These are phyloP conservation scores for Hypoxylon perforatum DNA, from an alignment of 495 filamentous ascomycete species.

Conservation along the genomic window DNA sequence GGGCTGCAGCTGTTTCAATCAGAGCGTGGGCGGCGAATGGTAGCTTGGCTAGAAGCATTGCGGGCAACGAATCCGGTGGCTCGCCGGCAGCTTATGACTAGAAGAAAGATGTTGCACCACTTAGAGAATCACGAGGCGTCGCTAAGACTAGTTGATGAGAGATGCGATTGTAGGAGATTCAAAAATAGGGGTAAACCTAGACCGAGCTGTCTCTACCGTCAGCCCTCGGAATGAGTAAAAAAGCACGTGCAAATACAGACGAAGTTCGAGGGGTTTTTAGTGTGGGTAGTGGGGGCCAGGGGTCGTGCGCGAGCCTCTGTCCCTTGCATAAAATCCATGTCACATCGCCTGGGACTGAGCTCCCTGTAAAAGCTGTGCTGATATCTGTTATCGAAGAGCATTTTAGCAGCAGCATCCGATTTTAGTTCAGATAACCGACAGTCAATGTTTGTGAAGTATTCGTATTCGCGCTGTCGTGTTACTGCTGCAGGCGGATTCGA, in stretches of 20 bases:
- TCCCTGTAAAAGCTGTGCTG: not conserved
- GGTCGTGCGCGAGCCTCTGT: not conserved
- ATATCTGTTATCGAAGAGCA: no score
- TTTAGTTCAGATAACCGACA: no score
- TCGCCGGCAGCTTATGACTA: not conserved
- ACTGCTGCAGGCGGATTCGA: not conserved
- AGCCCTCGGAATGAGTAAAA: conserved; percentile 9
- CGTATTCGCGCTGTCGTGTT: no score
- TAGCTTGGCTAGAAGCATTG: conserved; percentile 32
- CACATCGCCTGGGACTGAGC: not conserved
- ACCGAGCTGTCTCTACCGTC: not conserved
- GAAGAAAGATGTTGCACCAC: not conserved
- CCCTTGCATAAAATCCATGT: conserved; percentile 20
- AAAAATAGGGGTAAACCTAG: not conserved
- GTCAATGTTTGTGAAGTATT: not conserved
- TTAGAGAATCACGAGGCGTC: not conserved
- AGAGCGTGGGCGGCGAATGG: conserved; percentile 42
- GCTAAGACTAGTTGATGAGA: not conserved
- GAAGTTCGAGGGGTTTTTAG: no score
- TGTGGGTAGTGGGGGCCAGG: not conserved
- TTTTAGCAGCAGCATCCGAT: no score
- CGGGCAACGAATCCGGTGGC: not conserved
- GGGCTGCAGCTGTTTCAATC: conserved; percentile 42
- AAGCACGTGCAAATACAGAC: conserved; percentile 18
- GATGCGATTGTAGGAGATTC: not conserved